Percentiles rank a stretch among this genome's conserved stretches.
These are phyloP conservation scores for Glaciozyma antarctica DNA, from an alignment of 768 basidiomycete genomes.

Conservation along the genomic window DNA sequence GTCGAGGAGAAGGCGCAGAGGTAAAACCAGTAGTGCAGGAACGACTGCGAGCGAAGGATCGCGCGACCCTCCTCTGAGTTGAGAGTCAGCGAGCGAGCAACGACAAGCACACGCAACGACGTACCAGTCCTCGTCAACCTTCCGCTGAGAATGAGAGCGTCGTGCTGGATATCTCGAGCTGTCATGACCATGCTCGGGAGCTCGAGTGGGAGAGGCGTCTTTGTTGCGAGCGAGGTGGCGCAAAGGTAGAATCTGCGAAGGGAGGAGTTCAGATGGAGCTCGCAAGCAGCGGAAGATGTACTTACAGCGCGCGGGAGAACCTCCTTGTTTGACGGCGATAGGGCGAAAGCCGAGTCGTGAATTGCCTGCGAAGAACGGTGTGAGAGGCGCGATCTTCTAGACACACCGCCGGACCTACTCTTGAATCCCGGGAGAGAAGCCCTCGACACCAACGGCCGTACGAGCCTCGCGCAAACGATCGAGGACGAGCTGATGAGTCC, in stretches of 20 bases:
- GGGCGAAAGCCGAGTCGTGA: constrained; percentile 29
- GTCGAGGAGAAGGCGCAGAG: constrained; percentile 23
- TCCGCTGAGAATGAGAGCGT: constrained; percentile 31
- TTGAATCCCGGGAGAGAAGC: constrained; percentile 28
- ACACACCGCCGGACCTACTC: too few species aligned
- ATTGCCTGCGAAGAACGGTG: constrained; percentile 10
- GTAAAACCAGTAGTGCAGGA: constrained; percentile 31
- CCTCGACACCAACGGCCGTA: neutral
- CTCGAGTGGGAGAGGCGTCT: constrained; percentile 34
- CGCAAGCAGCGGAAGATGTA: too few species aligned
- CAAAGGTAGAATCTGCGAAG: constrained; percentile 21
- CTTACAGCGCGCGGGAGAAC: constrained; percentile 16
- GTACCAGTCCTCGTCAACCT: constrained; percentile 14
- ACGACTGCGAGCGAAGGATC: constrained; percentile 28
- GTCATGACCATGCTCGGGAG: constrained; percentile 19
- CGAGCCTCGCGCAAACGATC: constrained; percentile 33
- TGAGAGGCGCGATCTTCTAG: too few species aligned
- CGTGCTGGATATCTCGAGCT: constrained; percentile 29
- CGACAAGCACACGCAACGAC: too few species aligned
- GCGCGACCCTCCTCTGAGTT: constrained; percentile 30
- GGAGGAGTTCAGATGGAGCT: too few species aligned
- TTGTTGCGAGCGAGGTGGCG: constrained; percentile 33
- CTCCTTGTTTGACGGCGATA: constrained; percentile 32
- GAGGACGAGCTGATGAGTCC: constrained; percentile 34
- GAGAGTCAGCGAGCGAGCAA: too few species aligned